Base-by-base conservation (phyloP, 768 basidiomycete genomes). In the Hypholoma sublateritium region DNA sequence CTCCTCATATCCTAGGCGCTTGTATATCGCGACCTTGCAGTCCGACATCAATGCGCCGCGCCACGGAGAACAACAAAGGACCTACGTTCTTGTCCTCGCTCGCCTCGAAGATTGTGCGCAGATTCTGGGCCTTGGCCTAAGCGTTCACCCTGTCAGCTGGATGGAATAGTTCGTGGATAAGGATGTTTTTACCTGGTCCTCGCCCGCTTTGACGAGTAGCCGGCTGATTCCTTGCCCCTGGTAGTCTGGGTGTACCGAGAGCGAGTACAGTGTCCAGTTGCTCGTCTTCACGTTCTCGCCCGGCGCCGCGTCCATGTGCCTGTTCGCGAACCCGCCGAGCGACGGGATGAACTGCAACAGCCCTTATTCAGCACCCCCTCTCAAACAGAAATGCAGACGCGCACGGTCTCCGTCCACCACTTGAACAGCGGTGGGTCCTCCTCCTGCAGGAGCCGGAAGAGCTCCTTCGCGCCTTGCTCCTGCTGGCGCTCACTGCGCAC, bases 251-350 rank as follows among this genome's bases (percentile, higher is more conserved):
- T 21, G 37, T 17, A 54, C 53, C 16, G 41, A 24, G 2, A 54
- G 17, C 22, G 41, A 44, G 28, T 54, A 54, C 16, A 54, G 41
- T 5, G 53, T 44, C 41, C 25, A 54, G 24, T 54, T 54, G 11
- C 25, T 43, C 1, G 43, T 14, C 53, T 54, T 54, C 21, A 54
- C 53, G 12, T 54, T 54, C 53, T 54, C 53, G 21, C 43, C 53
- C 8, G 53, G 41, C 25, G 13, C 21, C 4, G 41, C 43, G 12
- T 37, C 53, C 21, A 54, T 39, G 41, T 43, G 16, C 7, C 35
- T 43, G 41, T 54, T 44, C 17, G 53, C 36, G 17, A 54, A 41
- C 11, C 34, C 41, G 13, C 41, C 34, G 11, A 28, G 16, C 14
- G 41, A 24, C n/a, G 53, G 53, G 11, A 32, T 28, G 12, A 25